Conservation (phyloP, 208 protist species). For the Trypanosoma congolense region DNA sequence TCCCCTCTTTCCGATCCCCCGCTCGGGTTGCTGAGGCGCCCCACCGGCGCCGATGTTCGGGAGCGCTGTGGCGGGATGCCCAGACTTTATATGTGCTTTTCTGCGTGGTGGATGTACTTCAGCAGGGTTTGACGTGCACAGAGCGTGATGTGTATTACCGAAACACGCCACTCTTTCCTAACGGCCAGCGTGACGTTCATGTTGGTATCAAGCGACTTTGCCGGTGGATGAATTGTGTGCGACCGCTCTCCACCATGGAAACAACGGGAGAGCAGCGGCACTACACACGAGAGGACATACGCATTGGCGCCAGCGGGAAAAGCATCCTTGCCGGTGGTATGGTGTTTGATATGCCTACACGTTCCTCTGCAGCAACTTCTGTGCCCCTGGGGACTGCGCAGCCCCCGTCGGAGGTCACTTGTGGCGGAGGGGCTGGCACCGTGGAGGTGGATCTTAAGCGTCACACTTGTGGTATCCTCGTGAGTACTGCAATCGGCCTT, state of each 20-base stretch:
- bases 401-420: not conserved
- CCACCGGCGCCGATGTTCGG: not conserved
- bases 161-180: constrained; percentile 44
- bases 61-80: constrained; percentile 7
- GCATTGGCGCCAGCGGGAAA: constrained; percentile 21
- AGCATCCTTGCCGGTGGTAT: constrained; percentile 19
- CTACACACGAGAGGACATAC: constrained; percentile 20
- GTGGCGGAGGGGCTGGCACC: not conserved
- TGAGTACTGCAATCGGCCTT: constrained; percentile 14
- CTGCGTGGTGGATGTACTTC: constrained; percentile 17
- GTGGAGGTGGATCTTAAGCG: constrained; percentile 10
- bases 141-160: constrained; percentile 81
- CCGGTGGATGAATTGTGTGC: constrained; percentile 16
- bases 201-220: constrained; percentile 18
- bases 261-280: not conserved
- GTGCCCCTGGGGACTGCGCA: not conserved
- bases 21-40: not conserved
- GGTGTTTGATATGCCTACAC: constrained; percentile 14
- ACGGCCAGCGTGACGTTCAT: constrained; percentile 24
- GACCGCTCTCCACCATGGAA: not conserved
- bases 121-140: constrained; percentile 34
- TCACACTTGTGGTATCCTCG: constrained; percentile 15
- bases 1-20: too few species aligned
- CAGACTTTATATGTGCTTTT: constrained; percentile 18
- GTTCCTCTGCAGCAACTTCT: not conserved